Evolutionary conservation across 2,329 filamentous ascomycete genomes (phyloP).

Genomic region (Pseudocercospora musae): DNA sequence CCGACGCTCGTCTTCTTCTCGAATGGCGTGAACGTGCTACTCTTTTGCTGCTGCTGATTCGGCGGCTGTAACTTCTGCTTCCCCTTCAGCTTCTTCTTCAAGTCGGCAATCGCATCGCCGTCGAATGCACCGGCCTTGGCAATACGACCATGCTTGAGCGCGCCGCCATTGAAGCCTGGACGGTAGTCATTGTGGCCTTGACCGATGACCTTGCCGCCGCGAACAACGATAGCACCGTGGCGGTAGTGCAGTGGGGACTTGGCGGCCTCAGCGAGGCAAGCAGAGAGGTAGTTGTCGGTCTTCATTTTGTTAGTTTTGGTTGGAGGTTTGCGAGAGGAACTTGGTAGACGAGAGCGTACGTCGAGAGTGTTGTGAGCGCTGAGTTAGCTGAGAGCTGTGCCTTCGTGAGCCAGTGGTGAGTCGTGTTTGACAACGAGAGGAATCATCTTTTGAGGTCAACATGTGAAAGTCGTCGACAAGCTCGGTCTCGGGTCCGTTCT

Average conservation of each 20-base stretch:
- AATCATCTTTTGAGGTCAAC: not conserved
- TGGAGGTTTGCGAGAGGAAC: not conserved
- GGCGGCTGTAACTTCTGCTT: constrained; percentile 37
- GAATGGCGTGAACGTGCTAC: constrained; percentile 39
- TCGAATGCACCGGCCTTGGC: constrained; percentile 33
- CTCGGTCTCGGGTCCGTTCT: no score
- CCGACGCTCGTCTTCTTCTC: constrained; percentile 35
- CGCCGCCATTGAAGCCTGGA: constrained; percentile 49
- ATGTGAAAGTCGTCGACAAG: not conserved
- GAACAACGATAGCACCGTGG: constrained; percentile 51
- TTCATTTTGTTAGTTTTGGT: constrained; percentile 37
- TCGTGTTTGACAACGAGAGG: not conserved
- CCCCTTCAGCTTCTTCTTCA: constrained; percentile 37
- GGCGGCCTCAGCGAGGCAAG: constrained; percentile 53
- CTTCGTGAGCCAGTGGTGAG: not conserved
- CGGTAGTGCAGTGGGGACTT: constrained; percentile 50
- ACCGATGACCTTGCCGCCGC: constrained; percentile 53
- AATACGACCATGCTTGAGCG: constrained; percentile 48
- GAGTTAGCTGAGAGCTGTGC: not conserved
- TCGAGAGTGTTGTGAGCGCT: constrained; percentile 2
- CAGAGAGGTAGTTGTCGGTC: constrained; percentile 49
- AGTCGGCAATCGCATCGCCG: constrained; percentile 38
- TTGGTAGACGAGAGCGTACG: constrained; percentile 12
- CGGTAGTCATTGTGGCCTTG: constrained; percentile 52
- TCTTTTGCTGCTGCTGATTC: constrained; percentile 26